phyloP scores from a whole-genome alignment of 2,329 filamentous ascomycete genomes.

The Sclerotinia borealis region DNA sequence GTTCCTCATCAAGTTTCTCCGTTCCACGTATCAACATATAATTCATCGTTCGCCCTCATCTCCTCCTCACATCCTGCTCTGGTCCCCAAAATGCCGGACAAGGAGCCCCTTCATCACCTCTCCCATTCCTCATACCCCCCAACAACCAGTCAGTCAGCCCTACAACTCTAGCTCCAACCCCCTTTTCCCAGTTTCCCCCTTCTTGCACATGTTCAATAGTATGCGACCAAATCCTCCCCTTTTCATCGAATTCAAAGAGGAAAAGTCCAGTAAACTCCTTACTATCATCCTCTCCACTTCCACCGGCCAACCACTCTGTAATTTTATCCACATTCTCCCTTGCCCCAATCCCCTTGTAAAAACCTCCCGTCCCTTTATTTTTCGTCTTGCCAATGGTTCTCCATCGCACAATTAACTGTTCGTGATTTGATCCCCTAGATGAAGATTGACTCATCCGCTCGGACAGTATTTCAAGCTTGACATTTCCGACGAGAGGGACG shows the following conservation, averaged over 20 bases:
- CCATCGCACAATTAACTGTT: conserved; percentile 91
- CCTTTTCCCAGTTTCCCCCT: conserved; percentile 74
- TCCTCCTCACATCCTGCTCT: neutral
- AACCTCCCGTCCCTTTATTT: conserved; percentile 35
- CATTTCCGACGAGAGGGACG: conserved; percentile 84
- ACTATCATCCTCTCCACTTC: conserved; percentile 50
- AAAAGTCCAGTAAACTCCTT: conserved; percentile 88
- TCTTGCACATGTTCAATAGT: conserved; percentile 93
- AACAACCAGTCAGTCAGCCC: conserved; percentile 92
- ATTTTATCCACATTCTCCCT: conserved; percentile 49
- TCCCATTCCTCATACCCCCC: conserved; percentile 56
- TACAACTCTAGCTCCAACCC: conserved; percentile 74
- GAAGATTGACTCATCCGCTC: conserved; percentile 62
- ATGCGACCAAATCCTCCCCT: conserved; percentile 78
- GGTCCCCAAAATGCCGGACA: conserved; percentile 28
- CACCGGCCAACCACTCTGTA: conserved; percentile 39
- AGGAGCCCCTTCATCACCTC: conserved; percentile 24
- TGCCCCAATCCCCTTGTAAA: conserved; percentile 37
- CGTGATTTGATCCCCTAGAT: conserved; percentile 39
- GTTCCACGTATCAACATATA: neutral
- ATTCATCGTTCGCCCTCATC: neutral
- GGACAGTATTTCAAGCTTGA: conserved; percentile 78
- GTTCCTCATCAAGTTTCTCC: neutral
- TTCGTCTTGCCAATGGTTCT: conserved; percentile 56
- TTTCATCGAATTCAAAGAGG: conserved; percentile 88